phyloP scores from a whole-genome alignment of 768 basidiomycete genomes.

The Aureoboletus auriporus region DNA sequence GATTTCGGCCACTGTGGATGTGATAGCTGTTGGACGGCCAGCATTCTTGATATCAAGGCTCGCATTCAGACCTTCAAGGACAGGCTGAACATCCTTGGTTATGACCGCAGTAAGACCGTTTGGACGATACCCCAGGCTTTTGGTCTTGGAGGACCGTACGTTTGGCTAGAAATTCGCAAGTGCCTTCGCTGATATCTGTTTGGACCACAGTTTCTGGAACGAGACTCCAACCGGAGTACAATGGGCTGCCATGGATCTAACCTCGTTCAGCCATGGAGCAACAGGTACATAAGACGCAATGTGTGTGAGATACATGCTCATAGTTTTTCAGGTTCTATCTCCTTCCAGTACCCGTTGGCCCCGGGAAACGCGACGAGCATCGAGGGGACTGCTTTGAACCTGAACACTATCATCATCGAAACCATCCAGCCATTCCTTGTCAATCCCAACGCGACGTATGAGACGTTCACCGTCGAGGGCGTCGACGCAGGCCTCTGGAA shows the following conservation, averaged over 20 bases:
- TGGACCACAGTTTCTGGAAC: slow-evolving; percentile 24
- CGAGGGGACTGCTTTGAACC: slow-evolving; percentile 11
- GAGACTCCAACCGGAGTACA: slow-evolving; percentile 25
- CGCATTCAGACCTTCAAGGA: slow-evolving; percentile 64
- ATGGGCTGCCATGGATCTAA: slow-evolving; percentile 23
- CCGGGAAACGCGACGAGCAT: slow-evolving; percentile 21
- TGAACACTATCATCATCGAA: slow-evolving; percentile 3
- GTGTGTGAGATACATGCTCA: neutral
- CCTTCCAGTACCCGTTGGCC: slow-evolving; percentile 24
- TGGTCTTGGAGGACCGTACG: slow-evolving; percentile 44
- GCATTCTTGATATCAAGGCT: slow-evolving; percentile 58
- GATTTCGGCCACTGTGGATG: slow-evolving; percentile 75
- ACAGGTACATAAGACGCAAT: slow-evolving; percentile 10
- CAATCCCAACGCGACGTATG: slow-evolving; percentile 2
- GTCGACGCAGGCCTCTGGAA: slow-evolving; percentile 24
- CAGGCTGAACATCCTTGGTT: slow-evolving; percentile 57
- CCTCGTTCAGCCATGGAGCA: slow-evolving; percentile 25
- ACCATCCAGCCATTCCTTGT: slow-evolving; percentile 22
- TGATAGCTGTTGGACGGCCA: slow-evolving; percentile 52
- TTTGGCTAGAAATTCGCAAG: too few species aligned
- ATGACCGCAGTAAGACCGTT: slow-evolving; percentile 60
- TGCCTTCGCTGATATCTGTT: too few species aligned
- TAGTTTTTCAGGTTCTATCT: slow-evolving; percentile 21
- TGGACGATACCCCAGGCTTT: slow-evolving; percentile 82
- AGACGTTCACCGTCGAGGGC: slow-evolving; percentile 9